Conservation (phyloP, 2,329 filamentous ascomycete genomes). For the Endocalyx cinctus region DNA sequence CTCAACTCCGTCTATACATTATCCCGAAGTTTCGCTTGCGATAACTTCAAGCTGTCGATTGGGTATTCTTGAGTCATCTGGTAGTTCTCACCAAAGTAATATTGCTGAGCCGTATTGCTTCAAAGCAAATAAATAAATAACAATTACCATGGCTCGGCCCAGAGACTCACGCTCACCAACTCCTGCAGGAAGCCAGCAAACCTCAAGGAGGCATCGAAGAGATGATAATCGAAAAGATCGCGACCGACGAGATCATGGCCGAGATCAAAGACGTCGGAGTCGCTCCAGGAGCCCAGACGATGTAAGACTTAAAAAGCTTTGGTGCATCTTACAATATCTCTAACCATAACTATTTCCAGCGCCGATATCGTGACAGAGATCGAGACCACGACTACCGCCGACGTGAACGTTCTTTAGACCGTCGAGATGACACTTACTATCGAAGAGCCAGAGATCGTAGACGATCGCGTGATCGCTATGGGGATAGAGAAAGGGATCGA, state of each 20-base stretch:
- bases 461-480: slow-evolving; percentile 57
- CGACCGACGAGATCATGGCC: slow-evolving; percentile 43
- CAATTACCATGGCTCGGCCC: slow-evolving; percentile 53
- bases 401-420: slow-evolving; percentile 66
- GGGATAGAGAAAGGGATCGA: slow-evolving; percentile 47
- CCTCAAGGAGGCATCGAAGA: slow-evolving; percentile 64
- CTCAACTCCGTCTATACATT: too few species aligned
- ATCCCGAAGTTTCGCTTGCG: slow-evolving; percentile 20
- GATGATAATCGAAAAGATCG: slow-evolving; percentile 55
- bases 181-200: slow-evolving; percentile 81
- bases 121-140: too few species aligned
- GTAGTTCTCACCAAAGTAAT: slow-evolving; percentile 32
- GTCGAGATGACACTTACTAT: slow-evolving; percentile 59
- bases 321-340: slow-evolving; percentile 28
- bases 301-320: too few species aligned
- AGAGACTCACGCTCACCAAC: slow-evolving; percentile 82
- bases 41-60: too few species aligned
- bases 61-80: slow-evolving; percentile 27
- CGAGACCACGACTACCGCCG: slow-evolving; percentile 57
- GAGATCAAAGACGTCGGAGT: slow-evolving; percentile 41
- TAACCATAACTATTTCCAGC: slow-evolving; percentile 43
- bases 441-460: slow-evolving; percentile 56
- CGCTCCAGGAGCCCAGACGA: slow-evolving; percentile 59
- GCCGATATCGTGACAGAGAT: slow-evolving; percentile 51
- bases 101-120: slow-evolving; percentile 30